Base-by-base conservation (phyloP, 139 green algal genomes). In the Nannochloris sp. region DNA sequence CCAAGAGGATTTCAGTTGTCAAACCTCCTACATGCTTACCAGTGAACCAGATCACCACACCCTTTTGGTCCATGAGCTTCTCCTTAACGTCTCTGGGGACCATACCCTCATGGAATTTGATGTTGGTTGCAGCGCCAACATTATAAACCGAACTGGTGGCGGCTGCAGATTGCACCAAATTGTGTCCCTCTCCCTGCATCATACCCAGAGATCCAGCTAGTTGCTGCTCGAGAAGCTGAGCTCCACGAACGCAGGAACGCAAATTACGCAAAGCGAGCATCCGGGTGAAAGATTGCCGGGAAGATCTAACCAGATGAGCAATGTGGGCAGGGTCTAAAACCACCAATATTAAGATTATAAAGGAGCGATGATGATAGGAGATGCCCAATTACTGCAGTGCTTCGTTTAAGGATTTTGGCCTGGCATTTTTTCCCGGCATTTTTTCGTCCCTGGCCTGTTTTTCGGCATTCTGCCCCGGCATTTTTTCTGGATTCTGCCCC, bases 21-120 rank as follows among this genome's bases (percentile, higher is more conserved):
- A n/a, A n/a, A n/a, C n/a, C n/a, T n/a, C n/a, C n/a, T n/a, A n/a
- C n/a, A n/a, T n/a, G n/a, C n/a, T n/a, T 10, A 33, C 66, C 72
- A 3, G 87, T 92, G 75, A 96, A 92, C 90, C 92, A 97, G 2
- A 97, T 58, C 3, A 96, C 83, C 54, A 77, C 87, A 0, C 90
- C 92, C 15, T 79, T 80, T 73, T 97, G 92, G 23, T 80, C 72
- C 61, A 97, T 65, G 2, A 88, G 35, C 24, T 69, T 54, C 76
- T 97, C 82, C 79, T 95, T 95, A 36, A 61, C 51, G 3, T 65
- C 66, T 10, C 73, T 73, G 9, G 46, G 46, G 12, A 70, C 59
- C 59, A 65, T 65, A 23, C 81, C 80, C 62, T 95, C 90, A 48
- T 96, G 89, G 82, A 89, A 96, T 68, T 91, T 91, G 68, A 96